Conservation (phyloP, 768 basidiomycete species). For the Daedalea quercina region DNA sequence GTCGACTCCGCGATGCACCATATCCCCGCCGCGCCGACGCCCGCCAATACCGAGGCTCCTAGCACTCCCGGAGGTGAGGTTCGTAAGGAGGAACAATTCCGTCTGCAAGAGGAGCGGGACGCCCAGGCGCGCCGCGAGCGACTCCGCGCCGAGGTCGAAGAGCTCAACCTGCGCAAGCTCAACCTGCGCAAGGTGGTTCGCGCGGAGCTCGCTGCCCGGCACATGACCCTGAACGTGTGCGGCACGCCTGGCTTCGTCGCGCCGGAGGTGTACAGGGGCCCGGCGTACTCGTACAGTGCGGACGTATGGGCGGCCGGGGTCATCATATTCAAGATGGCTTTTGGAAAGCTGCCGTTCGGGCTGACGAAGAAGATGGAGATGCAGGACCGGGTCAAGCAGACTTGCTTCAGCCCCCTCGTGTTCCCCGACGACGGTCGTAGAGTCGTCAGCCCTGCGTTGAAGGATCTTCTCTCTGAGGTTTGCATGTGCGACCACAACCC, state of each 20-base stretch:
- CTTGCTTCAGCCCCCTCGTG: constrained; percentile 1
- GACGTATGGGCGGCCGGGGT: constrained; percentile 43
- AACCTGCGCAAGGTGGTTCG: background rate
- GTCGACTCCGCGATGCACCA: background rate
- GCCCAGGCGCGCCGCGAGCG: background rate
- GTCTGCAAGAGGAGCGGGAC: background rate
- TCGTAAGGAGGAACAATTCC: background rate
- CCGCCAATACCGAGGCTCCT: background rate
- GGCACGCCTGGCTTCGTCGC: constrained; percentile 43
- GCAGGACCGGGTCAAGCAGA: constrained; percentile 8
- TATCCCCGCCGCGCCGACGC: background rate
- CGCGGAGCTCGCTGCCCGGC: background rate
- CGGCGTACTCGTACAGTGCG: constrained; percentile 36
- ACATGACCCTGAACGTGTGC: constrained; percentile 11
- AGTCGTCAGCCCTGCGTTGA: constrained; percentile 1
- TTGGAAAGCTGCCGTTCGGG: constrained; percentile 16
- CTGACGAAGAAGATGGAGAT: constrained; percentile 6
- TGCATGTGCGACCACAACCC: background rate
- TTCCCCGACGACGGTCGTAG: constrained; percentile 5
- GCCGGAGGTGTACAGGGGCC: constrained; percentile 32
- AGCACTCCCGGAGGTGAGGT: background rate
- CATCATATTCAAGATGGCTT: constrained; percentile 23
- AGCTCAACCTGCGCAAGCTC: background rate
- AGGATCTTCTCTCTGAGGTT: constrained; percentile 12
- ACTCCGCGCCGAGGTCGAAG: background rate